These are phyloP conservation scores for Colletotrichum graminicola DNA, from an alignment of 2,329 filamentous ascomycete species.

Conservation along the genomic window DNA sequence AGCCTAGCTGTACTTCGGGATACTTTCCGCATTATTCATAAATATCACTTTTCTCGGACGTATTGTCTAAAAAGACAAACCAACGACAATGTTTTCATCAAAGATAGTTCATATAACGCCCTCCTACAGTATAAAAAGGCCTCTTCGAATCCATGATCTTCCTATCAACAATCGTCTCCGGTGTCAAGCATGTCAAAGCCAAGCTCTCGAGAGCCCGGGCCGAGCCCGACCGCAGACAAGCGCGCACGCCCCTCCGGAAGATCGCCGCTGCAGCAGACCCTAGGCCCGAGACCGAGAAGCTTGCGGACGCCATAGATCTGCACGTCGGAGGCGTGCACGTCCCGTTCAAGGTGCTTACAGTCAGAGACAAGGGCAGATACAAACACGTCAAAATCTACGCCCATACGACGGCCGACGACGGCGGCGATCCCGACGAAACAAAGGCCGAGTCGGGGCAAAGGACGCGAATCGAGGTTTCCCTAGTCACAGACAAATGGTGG, in stretches of 20 bases:
- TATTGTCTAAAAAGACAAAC: too few relatives aligned
- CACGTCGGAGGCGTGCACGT: background rate
- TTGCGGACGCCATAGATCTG: background rate
- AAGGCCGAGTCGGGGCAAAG: too few relatives aligned
- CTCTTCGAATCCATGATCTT: background rate
- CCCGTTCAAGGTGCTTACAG: background rate
- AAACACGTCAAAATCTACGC: background rate
- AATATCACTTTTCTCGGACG: too few relatives aligned
- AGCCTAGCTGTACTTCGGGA: background rate
- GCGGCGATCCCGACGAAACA: too few relatives aligned
- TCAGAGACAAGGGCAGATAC: background rate
- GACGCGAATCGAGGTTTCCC: background rate
- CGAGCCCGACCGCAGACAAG: background rate
- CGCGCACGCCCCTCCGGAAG: background rate
- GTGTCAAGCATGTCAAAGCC: background rate
- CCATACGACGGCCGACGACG: background rate
- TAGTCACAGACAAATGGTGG: background rate
- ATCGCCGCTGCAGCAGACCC: too few relatives aligned
- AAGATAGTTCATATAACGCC: background rate
- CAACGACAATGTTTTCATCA: rapidly evolving
- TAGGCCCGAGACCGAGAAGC: background rate
- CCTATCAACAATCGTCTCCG: background rate
- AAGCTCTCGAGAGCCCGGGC: too few relatives aligned
- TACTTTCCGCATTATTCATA: too few relatives aligned
- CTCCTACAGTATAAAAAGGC: too few relatives aligned